Base-by-base conservation (phyloP, 768 basidiomycete genomes). In the Collybia mongolica region DNA sequence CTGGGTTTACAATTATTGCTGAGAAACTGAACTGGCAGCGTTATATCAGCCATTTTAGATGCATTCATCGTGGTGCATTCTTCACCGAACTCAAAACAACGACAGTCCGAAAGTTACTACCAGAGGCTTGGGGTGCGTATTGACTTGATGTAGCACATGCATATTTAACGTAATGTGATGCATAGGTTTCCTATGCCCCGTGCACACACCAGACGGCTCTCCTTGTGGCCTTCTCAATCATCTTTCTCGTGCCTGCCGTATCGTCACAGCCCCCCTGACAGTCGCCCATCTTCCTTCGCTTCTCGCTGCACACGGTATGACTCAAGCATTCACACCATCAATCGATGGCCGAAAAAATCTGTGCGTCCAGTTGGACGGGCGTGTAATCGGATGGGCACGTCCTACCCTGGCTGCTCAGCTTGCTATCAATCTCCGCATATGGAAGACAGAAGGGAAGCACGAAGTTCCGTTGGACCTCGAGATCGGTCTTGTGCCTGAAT, bases 1-100 rank as follows among this genome's bases (percentile, higher is more conserved):
- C 94, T 15, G 97, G 97, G n/a, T 98, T 96, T 70, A 98, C 97
- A 1, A 97, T 99, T 58, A 90, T 98, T 28, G 97, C 95, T 5
- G 97, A 99, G 73, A 98, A 98, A 70, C 78, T 99, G 53, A 99
- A 99, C 68, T 99, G 97, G 84, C 87, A 90, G 58, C 93, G 97
- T 32, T 99, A 98, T 68, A 93, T 99, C 68, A 90, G 90, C 63
- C 97, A 99, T 72, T 99, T 99, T 76, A 81, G 97, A 50, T 97
- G 91, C 67, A 93, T 99, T 24, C 97, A 99, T 71, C 91, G 97
- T 71, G 97, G 97, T 66, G 94, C 97, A 32, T 99, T 99, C 82
- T 99, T 99, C 65, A 91, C 95, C 6, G 94, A 98, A 67, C 82
- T 98, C 47, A 98, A 98, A 75, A 99, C 97, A 1, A 99, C 97